phyloP scores from a whole-genome alignment of 306 rosid species.

The Clitoria ternatea region DNA sequence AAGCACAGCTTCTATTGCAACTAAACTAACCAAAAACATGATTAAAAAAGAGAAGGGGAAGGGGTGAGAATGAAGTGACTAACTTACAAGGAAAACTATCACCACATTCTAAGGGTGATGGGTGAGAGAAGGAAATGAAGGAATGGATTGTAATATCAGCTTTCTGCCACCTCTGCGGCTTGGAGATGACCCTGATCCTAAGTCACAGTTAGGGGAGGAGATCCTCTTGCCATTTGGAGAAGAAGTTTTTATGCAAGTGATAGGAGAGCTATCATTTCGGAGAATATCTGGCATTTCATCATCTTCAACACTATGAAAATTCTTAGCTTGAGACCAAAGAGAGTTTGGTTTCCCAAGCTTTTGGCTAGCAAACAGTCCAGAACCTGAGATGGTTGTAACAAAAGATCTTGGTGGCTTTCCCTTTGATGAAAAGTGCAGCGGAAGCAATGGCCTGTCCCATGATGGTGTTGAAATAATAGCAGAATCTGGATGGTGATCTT shows the following conservation, averaged over 20 bases:
- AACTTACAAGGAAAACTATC: conserved; percentile 7
- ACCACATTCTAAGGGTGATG: conserved; percentile 45
- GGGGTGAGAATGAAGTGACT: not conserved
- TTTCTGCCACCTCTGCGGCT: conserved; percentile 72
- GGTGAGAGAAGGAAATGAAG: conserved; percentile 78
- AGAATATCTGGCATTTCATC: conserved; percentile 65
- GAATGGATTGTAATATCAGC: conserved; percentile 83
- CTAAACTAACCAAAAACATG: conserved; percentile 7
- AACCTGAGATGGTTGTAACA: conserved; percentile 47
- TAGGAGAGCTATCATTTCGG: conserved; percentile 48
- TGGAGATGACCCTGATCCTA: conserved; percentile 62
- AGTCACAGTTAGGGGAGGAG: conserved; percentile 66
- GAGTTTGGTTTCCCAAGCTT: conserved; percentile 49
- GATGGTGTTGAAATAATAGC: conserved; percentile 54
- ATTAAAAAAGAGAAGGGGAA: not conserved
- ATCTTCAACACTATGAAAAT: conserved; percentile 35
- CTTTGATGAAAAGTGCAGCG: conserved; percentile 60
- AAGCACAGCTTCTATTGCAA: conserved; percentile 15
- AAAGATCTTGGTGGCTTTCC: conserved; percentile 66
- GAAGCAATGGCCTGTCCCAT: conserved; percentile 47
- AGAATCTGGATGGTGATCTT: conserved; percentile 50
- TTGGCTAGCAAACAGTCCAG: conserved; percentile 48
- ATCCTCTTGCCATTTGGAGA: conserved; percentile 87
- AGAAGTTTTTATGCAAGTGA: conserved; percentile 52
- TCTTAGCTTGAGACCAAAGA: conserved; percentile 46